Base-by-base conservation (phyloP, 371 early-diverging fungal species). In the Nosema muscidifuracis region DNA sequence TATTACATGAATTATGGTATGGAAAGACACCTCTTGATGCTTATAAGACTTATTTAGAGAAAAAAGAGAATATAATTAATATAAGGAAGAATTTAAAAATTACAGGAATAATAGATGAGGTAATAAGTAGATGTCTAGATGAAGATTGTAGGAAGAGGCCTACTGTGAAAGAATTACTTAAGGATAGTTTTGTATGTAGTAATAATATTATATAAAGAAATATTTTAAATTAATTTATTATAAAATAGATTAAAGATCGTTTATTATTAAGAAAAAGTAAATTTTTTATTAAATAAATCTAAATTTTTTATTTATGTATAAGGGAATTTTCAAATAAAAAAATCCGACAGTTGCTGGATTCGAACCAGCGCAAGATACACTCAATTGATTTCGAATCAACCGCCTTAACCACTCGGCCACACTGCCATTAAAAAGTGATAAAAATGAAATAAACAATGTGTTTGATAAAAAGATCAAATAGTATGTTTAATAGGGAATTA, bases 1-100 rank as follows among this genome's bases (percentile, higher is more conserved):
- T 97, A 42, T 80, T 97, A 7, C 97, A 96, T 80, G 91, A 92
- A 74, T 88, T 97, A 88, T 87, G 91, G 3, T 94, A 92, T 78
- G 92, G 91, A 0, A 82, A 84, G 18, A 86, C 94, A 0, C 95
- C 95, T 1, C 92, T 95, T 76, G 42, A 72, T 56, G 33, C 47
- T 18, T 53, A 44, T 34, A 66, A 53, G 10, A 66, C 43, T 13
- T n/a, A 71, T 24, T 24, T 65, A 42, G 56, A 71, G 26, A 64
- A 66, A 43, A 53, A 53, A 24, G 42, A 71, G 33, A 44, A 40
- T 24, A 61, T 61, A 7, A 20, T 34, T 18, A 61, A 42, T 61
- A 61, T 61, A 18, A 13, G 43, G 18, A 61, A 42, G 18, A 36
- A 42, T 42, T 9, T 36, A 24, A 20, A 18, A 16, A 22, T 36